These are phyloP conservation scores for Chaetoceros tenuissimus DNA, from an alignment of 108 stramenopile species.

Conservation along the genomic window DNA sequence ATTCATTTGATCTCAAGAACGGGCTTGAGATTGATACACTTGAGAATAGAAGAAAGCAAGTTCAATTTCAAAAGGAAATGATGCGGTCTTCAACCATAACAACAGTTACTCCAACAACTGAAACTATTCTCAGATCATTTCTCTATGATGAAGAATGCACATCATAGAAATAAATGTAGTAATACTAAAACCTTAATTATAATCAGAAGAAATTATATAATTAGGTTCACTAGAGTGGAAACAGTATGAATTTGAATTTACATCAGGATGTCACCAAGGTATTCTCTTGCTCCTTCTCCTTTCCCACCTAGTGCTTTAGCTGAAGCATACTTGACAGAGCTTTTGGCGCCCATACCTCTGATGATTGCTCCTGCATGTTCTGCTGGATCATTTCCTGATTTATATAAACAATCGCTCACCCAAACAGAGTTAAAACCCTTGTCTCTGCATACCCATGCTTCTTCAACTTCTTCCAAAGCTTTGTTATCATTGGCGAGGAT, in stretches of 20 bases:
- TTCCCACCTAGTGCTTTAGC: conserved; percentile 71
- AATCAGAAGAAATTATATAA: too few species aligned
- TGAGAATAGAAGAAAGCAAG: too few species aligned
- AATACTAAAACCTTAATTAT: too few species aligned
- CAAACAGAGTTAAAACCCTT: conserved; percentile 77
- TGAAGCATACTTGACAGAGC: conserved; percentile 69
- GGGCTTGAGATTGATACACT: too few species aligned
- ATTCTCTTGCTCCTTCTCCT: conserved; percentile 86
- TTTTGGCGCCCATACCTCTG: conserved; percentile 70
- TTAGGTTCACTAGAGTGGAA: too few species aligned
- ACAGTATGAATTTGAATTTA: conserved; percentile 33
- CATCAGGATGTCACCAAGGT: conserved; percentile 88
- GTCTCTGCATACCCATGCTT: conserved; percentile 78
- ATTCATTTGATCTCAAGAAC: too few species aligned
- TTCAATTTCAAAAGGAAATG: too few species aligned
- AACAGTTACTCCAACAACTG: too few species aligned
- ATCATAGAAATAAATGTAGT: too few species aligned
- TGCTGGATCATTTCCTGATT: conserved; percentile 57
- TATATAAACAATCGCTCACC: conserved; percentile 80
- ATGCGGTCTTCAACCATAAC: too few species aligned
- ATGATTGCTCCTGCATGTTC: conserved; percentile 86
- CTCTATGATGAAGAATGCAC: too few species aligned
- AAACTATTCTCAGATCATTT: too few species aligned
- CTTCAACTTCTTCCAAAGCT: conserved; percentile 76
- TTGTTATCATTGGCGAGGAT: conserved; percentile 62